A percentile compares a stretch with the other conserved stretches of the same genome.
These are phyloP conservation scores for Ceriops decandra DNA, from an alignment of 345 rosid genomes.

Conservation along the genomic window DNA sequence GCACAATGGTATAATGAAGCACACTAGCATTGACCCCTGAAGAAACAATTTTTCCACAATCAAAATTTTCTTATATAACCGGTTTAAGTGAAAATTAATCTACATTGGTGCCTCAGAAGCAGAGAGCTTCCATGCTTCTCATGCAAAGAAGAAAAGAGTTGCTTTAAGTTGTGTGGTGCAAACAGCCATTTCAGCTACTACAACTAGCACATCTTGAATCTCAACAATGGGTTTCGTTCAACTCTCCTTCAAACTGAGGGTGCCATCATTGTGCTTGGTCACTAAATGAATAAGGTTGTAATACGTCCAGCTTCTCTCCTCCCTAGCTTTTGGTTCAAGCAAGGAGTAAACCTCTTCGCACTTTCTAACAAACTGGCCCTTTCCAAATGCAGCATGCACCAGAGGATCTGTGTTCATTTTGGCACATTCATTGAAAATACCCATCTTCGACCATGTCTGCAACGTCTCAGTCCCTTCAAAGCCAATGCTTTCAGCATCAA, in stretches of 20 bases:
- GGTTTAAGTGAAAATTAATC: too few species aligned
- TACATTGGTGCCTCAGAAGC: too few species aligned
- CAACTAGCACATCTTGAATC: too few species aligned
- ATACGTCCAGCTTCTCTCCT: constrained; percentile 44
- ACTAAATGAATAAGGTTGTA: constrained; percentile 45
- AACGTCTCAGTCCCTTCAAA: constrained; percentile 37
- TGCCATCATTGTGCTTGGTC: constrained; percentile 9
- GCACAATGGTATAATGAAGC: too few species aligned
- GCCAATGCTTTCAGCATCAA: constrained; percentile 40
- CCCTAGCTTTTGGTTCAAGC: constrained; percentile 30
- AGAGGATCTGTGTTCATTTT: constrained; percentile 53
- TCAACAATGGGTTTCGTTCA: too few species aligned
- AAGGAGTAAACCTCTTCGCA: constrained; percentile 42
- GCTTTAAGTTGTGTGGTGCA: too few species aligned
- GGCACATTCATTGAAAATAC: constrained; percentile 46
- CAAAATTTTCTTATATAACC: too few species aligned
- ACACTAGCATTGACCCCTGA: too few species aligned
- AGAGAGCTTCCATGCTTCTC: too few species aligned
- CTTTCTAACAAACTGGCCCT: constrained; percentile 47
- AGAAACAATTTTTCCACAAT: too few species aligned
- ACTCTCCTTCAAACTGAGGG: not conserved
- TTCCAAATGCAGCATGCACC: constrained; percentile 54
- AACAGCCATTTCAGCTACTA: too few species aligned
- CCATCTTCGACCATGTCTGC: constrained; percentile 47
- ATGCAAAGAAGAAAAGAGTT: too few species aligned